Evolutionary conservation across 2,329 filamentous ascomycete species (phyloP).

Genomic region (Bimuria novae-zelandiae): DNA sequence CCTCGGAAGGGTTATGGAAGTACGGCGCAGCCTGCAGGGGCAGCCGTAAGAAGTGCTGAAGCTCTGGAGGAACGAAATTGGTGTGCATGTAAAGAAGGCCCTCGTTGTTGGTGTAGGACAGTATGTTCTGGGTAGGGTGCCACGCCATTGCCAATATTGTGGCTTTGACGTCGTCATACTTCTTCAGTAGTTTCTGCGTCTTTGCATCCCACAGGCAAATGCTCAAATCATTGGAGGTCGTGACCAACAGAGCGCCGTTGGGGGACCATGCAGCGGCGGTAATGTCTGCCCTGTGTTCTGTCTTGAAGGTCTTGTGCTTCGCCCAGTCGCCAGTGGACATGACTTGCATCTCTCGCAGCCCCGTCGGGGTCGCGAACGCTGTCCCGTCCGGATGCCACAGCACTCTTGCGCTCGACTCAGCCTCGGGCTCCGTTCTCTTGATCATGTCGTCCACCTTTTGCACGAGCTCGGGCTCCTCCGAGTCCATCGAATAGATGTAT

Average conservation of each 20-base stretch:
- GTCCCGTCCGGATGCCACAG: conserved; percentile 95
- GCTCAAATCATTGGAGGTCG: conserved; percentile 62
- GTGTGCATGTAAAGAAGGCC: conserved; percentile 92
- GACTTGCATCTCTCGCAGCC: conserved; percentile 77
- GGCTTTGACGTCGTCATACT: conserved; percentile 69
- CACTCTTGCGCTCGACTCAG: conserved; percentile 73
- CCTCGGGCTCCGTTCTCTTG: conserved; percentile 74
- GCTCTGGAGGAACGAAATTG: conserved; percentile 62
- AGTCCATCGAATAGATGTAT: conserved; percentile 84
- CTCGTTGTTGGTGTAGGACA: conserved; percentile 90
- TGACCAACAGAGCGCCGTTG: conserved; percentile 85
- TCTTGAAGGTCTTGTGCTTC: conserved; percentile 76
- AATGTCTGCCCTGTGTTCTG: conserved; percentile 81
- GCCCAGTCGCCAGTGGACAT: conserved; percentile 91
- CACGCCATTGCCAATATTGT: conserved; percentile 86
- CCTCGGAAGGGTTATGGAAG: conserved; percentile 76
- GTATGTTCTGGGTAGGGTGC: conserved; percentile 86
- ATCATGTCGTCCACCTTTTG: conserved; percentile 87
- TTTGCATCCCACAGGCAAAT: conserved; percentile 87
- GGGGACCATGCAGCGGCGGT: conserved; percentile 91
- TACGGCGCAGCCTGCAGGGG: conserved; percentile 78
- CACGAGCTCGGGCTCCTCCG: conserved; percentile 79
- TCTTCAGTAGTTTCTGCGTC: conserved; percentile 79
- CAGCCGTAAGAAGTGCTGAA: conserved; percentile 55
- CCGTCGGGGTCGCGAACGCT: conserved; percentile 84